Percentiles rank a stretch among this genome's conserved stretches.
Conservation (phyloP, 2,329 filamentous ascomycete species). For the Exserohilum rostratum region DNA sequence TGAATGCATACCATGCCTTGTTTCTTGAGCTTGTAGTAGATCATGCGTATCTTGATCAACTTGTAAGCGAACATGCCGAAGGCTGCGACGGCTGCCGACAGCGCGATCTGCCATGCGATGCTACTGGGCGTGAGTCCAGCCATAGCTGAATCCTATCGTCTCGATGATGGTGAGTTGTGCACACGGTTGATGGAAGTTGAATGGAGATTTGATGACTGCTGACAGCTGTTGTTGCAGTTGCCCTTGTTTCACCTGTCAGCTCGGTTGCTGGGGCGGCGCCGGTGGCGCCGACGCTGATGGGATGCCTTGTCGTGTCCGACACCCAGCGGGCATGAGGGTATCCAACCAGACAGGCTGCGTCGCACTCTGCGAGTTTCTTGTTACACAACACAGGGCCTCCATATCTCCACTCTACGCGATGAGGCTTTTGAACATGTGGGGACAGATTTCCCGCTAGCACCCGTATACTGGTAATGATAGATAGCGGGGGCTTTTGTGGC, state of each 20-base stretch:
- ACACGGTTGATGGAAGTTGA: too few species aligned
- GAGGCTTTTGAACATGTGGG: too few species aligned
- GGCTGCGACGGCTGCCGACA: conserved; percentile 1
- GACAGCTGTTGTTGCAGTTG: neutral
- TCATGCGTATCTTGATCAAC: conserved; percentile 11
- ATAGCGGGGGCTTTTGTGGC: too few species aligned
- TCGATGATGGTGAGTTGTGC: neutral
- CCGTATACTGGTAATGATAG: too few species aligned
- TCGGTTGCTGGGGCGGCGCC: neutral
- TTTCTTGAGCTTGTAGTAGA: conserved; percentile 16
- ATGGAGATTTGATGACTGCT: too few species aligned
- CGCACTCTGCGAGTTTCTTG: too few species aligned
- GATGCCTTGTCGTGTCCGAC: neutral
- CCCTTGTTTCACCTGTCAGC: neutral
- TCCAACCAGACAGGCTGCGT: too few species aligned
- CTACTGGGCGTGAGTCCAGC: neutral
- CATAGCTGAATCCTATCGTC: neutral
- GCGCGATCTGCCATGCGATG: conserved; percentile 3
- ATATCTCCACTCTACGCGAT: too few species aligned
- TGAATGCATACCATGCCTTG: conserved; percentile 10
- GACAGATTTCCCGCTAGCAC: too few species aligned
- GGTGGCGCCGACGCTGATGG: neutral
- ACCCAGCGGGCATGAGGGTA: too few species aligned
- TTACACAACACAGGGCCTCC: too few species aligned
- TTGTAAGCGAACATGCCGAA: conserved; percentile 7